Evolutionary conservation across 768 basidiomycete species (phyloP).

Genomic region (Artomyces pyxidatus): DNA sequence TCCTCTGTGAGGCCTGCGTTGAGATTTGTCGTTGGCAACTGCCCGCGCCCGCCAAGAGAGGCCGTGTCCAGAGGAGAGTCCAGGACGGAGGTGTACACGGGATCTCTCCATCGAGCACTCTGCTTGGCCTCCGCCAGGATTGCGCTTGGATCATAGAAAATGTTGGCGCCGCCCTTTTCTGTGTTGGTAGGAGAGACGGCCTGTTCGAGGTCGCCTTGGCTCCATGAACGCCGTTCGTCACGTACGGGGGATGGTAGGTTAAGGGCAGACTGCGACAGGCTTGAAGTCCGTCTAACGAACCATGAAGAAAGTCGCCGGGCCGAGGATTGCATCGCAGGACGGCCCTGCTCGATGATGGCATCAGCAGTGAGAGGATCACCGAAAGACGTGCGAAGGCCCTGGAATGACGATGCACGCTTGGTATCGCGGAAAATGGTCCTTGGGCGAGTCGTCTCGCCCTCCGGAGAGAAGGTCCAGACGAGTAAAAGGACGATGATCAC

Average conservation of each 20-base stretch:
- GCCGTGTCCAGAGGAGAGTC: background rate
- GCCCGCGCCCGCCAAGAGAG: background rate
- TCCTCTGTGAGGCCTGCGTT: background rate
- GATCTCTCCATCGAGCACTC: slow-evolving; percentile 14
- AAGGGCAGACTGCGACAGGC: slow-evolving; percentile 23
- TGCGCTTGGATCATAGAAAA: slow-evolving; percentile 1
- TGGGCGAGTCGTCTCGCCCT: background rate
- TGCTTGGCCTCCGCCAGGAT: slow-evolving; percentile 7
- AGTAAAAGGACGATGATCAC: slow-evolving; percentile 52
- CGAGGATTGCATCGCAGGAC: background rate
- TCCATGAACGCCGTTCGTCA: slow-evolving; percentile 27
- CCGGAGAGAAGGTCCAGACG: slow-evolving; percentile 32
- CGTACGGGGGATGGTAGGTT: slow-evolving; percentile 14
- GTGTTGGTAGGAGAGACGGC: slow-evolving; percentile 14
- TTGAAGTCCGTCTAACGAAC: slow-evolving; percentile 22
- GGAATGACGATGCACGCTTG: slow-evolving; percentile 20
- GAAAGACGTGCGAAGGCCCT: slow-evolving; percentile 10
- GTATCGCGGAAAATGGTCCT: background rate
- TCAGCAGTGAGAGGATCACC: background rate
- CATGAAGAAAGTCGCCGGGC: slow-evolving; percentile 26
- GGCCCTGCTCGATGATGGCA: background rate
- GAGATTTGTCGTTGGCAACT: background rate
- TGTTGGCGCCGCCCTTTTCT: background rate
- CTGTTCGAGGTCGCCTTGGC: slow-evolving; percentile 24
- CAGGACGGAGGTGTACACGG: slow-evolving; percentile 12